Conservation (phyloP, 768 basidiomycete species). For the Hygrocybe punicea region DNA sequence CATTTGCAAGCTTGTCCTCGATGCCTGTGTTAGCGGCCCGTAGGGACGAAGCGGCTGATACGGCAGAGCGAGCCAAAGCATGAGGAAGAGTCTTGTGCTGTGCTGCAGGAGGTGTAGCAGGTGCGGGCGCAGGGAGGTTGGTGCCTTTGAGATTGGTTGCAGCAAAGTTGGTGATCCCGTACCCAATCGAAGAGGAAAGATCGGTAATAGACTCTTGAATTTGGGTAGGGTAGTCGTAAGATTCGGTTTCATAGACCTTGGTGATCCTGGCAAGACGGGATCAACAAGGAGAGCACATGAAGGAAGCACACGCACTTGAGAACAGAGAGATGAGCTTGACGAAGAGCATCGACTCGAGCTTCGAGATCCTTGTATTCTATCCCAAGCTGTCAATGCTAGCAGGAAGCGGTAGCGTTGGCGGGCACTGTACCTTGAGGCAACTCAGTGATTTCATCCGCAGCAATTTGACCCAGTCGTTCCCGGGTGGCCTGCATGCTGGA, state of each 20-base stretch:
- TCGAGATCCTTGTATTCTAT: conserved; percentile 98
- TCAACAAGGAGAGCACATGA: not conserved
- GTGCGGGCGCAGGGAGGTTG: conserved; percentile 72
- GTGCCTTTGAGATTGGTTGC: conserved; percentile 87
- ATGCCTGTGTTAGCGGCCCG: conserved; percentile 45
- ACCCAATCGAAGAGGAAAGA: conserved; percentile 64
- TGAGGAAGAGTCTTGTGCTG: conserved; percentile 98
- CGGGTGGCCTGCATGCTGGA: conserved; percentile 81
- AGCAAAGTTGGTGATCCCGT: conserved; percentile 78
- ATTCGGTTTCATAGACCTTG: conserved; percentile 83
- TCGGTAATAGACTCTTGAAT: conserved; percentile 80
- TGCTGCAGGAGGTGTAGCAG: conserved; percentile 49
- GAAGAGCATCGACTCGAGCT: conserved; percentile 88
- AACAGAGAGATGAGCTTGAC: conserved; percentile 67
- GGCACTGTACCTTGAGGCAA: conserved; percentile 70
- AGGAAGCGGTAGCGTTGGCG: not conserved
- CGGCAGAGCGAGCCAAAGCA: conserved; percentile 81
- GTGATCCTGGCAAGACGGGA: conserved; percentile 55
- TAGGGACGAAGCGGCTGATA: conserved; percentile 51
- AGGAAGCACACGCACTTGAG: conserved; percentile 59
- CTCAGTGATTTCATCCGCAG: conserved; percentile 92
- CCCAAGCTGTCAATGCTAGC: not conserved
- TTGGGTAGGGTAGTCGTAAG: conserved; percentile 87
- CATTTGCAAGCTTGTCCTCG: conserved; percentile 71
- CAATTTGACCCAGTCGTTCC: conserved; percentile 85